Base-by-base conservation (phyloP, 371 early-diverging fungal species). In the Mucor saturninus region DNA sequence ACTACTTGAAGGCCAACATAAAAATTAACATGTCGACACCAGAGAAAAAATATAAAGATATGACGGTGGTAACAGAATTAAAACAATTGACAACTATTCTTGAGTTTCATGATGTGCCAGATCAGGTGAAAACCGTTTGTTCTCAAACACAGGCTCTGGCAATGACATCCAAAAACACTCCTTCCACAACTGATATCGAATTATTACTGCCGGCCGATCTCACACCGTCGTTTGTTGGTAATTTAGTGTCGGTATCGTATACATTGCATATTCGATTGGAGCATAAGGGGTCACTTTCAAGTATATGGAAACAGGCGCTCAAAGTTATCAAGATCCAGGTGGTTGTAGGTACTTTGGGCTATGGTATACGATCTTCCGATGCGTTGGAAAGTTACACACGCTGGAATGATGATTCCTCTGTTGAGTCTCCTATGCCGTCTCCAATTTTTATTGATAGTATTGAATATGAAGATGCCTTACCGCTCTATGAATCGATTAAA, bases 401-500 rank as follows among this genome's bases (percentile, higher is more conserved):
- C 0, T 67, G 15, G 55, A 39, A 9, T 39, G 29, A 28, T 6
- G 40, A 21, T 21, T 21, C 37, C 8, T 35, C 35, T 35, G 8
- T 35, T 35, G 35, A 35, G 2, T 21, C 21, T 21, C n/a, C 32
- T 39, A 57, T 65, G 48, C 65, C 55, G 35, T 13, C 42, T 26
- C 77, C 77, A 4, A 65, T 61, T 46, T 77, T 74, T 54, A 51
- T 77, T 37, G 60, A 67, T 5, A 48, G 59, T 1, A 54, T 72
- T 49, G 74, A 74, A 48, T 69, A 71, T 49, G 74, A 74, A 40
- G 70, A 77, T 54, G 70, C 68, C 9, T 51, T 74, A 30, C 77
- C 77, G 10, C 38, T 68, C 1, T 77, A 77, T 54, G 70, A 69
- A 42, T 10, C 43, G 13, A 42, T 6, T 42, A n/a, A 11, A 10